Conservation (phyloP, 2,329 filamentous ascomycete species). For the Curvularia sp. region DNA sequence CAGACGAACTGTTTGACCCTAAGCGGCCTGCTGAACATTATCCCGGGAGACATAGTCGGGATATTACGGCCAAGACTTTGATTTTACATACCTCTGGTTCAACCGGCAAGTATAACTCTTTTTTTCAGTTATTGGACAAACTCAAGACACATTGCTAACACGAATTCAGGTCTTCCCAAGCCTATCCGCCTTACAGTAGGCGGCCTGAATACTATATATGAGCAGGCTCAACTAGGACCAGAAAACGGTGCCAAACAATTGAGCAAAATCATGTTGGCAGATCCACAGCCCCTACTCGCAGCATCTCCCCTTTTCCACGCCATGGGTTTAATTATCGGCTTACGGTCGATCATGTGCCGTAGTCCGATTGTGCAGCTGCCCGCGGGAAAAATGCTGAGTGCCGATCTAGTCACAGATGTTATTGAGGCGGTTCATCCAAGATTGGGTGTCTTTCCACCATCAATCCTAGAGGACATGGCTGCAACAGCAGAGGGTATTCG, state of each 20-base stretch:
- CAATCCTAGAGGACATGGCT: slow-evolving; percentile 4
- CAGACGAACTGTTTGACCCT: neutral
- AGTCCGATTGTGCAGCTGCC: slow-evolving; percentile 5
- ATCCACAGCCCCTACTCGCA: slow-evolving; percentile 1
- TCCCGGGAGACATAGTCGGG: slow-evolving; percentile 1
- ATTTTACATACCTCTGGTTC: slow-evolving; percentile 13
- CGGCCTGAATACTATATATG: neutral
- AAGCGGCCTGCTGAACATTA: neutral
- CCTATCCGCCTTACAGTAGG: slow-evolving; percentile 4
- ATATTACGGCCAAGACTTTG: neutral
- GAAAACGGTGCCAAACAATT: neutral
- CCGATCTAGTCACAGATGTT: slow-evolving; percentile 3
- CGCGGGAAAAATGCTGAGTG: slow-evolving; percentile 2
- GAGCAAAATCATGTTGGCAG: neutral
- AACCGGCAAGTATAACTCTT: neutral
- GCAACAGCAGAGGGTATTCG: slow-evolving; percentile 3
- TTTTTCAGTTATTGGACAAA: neutral
- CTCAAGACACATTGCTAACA: neutral
- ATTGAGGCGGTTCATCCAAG: slow-evolving; percentile 2
- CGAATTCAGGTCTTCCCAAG: slow-evolving; percentile 1
- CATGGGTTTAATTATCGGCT: neutral
- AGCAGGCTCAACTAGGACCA: neutral
- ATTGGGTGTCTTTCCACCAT: slow-evolving; percentile 6
- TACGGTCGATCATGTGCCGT: slow-evolving; percentile 5
- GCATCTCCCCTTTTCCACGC: slow-evolving; percentile 10